These are phyloP conservation scores for Bonia amplexicaulis DNA, from an alignment of 176 grass and related monocot species.

Conservation along the genomic window DNA sequence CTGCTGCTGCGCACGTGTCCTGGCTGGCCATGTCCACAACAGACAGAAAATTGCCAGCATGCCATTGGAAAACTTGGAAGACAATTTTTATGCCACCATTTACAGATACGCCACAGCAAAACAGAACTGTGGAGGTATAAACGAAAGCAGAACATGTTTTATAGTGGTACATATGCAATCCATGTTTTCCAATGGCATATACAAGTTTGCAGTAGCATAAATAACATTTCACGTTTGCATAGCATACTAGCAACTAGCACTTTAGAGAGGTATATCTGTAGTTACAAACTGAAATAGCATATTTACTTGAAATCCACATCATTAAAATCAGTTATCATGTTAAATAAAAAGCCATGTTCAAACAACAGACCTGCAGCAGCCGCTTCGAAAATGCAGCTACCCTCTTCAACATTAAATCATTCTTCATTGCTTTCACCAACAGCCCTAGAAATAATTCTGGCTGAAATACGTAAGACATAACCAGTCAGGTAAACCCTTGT, in stretches of 20 bases:
- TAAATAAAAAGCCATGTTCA: not conserved
- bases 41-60: too few species aligned
- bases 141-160: not conserved
- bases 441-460: slow-evolving; percentile 94
- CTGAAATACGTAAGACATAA: slow-evolving; percentile 50
- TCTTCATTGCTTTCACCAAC: slow-evolving; percentile 94
- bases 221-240: not conserved
- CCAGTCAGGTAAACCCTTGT: slow-evolving; percentile 19
- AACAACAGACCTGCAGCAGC: slow-evolving; percentile 64
- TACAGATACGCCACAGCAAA: not conserved
- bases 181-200: not conserved
- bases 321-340: not conserved
- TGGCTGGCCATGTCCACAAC: too few species aligned
- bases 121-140: not conserved
- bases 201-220: not conserved
- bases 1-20: too few species aligned
- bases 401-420: slow-evolving; percentile 90
- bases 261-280: not conserved
- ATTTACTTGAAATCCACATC: not conserved
- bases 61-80: not conserved
- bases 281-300: slow-evolving; percentile 2
- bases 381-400: slow-evolving; percentile 87
- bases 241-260: too few species aligned
- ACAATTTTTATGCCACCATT: not conserved
- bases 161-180: not conserved